These are phyloP conservation scores for Luzula sylvatica DNA, from an alignment of 176 grass and related monocot genomes.

Conservation along the genomic window DNA sequence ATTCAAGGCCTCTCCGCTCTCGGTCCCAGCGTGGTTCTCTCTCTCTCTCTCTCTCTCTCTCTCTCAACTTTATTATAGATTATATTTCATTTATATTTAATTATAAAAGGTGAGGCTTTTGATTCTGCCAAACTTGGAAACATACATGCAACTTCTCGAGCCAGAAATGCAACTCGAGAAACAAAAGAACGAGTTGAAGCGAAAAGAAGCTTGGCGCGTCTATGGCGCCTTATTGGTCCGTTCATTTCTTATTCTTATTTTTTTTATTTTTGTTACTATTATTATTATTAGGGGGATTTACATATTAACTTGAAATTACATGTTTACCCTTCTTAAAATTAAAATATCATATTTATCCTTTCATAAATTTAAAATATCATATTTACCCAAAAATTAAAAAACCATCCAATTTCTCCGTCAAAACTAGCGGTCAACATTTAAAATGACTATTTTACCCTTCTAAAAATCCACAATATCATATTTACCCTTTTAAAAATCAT, in stretches of 20 bases:
- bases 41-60: neutral
- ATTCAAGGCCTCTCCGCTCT: slow-evolving; percentile 86
- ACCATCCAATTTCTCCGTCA: too few species aligned
- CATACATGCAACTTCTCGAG: slow-evolving; percentile 79
- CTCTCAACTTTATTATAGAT: slow-evolving; percentile 6
- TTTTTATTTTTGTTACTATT: too few species aligned
- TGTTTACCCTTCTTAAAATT: too few species aligned
- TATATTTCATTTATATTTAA: neutral
- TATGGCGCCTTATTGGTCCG: slow-evolving; percentile 71
- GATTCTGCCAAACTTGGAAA: slow-evolving; percentile 70
- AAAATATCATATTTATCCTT: too few species aligned
- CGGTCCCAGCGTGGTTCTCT: slow-evolving; percentile 49
- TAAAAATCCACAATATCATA: too few species aligned
- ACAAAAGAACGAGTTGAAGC: slow-evolving; percentile 90
- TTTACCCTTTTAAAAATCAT: too few species aligned
- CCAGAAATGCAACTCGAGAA: slow-evolving; percentile 85
- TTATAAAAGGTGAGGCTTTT: slow-evolving; percentile 57
- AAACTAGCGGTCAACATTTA: too few species aligned
- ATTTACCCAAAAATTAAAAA: too few species aligned
- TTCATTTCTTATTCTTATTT: slow-evolving; percentile 9
- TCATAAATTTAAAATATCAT: too few species aligned
- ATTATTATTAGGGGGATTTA: too few species aligned
- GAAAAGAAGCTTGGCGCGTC: slow-evolving; percentile 96
- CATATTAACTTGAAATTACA: too few species aligned
- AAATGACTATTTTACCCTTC: too few species aligned